A percentile compares a stretch with the other conserved stretches of the same genome.
Evolutionary conservation across 2,329 filamentous ascomycete species (phyloP).

Genomic region (Aspergillus carbonarius): DNA sequence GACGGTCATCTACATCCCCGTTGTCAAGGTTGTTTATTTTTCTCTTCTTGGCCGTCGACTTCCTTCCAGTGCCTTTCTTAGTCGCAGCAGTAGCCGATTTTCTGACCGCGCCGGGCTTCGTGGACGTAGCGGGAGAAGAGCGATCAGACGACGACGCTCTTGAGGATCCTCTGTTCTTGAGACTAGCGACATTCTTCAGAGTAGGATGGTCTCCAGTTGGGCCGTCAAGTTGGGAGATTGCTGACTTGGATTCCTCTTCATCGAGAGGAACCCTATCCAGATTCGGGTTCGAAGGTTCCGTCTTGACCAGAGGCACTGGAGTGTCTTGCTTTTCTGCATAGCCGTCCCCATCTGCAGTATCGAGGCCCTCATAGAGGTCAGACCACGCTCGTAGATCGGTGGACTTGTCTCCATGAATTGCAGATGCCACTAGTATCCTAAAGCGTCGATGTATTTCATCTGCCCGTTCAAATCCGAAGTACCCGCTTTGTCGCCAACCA

Average conservation of each 20-base stretch:
- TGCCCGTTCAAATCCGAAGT: constrained; percentile 38
- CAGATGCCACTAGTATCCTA: constrained; percentile 25
- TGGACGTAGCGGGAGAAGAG: constrained; percentile 39
- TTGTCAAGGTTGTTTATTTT: constrained; percentile 39
- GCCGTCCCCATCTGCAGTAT: constrained; percentile 13
- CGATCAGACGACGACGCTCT: constrained; percentile 41
- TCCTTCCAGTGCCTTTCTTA: constrained; percentile 42
- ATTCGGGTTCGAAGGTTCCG: constrained; percentile 29
- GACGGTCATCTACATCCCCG: constrained; percentile 37
- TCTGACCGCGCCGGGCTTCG: constrained; percentile 34
- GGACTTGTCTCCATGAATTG: constrained; percentile 12
- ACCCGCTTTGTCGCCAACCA: constrained; percentile 43
- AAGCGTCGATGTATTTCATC: constrained; percentile 34
- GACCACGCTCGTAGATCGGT: constrained; percentile 29
- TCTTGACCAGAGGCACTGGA: constrained; percentile 33
- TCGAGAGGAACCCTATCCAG: constrained; percentile 32
- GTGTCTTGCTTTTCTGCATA: constrained; percentile 18
- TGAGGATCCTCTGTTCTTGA: constrained; percentile 39
- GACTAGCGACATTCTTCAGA: constrained; percentile 39
- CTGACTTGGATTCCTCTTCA: constrained; percentile 29
- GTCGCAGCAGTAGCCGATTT: constrained; percentile 32
- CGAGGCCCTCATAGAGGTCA: constrained; percentile 36
- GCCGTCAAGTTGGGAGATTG: constrained; percentile 27
- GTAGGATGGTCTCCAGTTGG: constrained; percentile 33
- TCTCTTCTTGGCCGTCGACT: constrained; percentile 42